Evolutionary conservation across 306 rosid species (phyloP).

Genomic region (Lablab purpureus): DNA sequence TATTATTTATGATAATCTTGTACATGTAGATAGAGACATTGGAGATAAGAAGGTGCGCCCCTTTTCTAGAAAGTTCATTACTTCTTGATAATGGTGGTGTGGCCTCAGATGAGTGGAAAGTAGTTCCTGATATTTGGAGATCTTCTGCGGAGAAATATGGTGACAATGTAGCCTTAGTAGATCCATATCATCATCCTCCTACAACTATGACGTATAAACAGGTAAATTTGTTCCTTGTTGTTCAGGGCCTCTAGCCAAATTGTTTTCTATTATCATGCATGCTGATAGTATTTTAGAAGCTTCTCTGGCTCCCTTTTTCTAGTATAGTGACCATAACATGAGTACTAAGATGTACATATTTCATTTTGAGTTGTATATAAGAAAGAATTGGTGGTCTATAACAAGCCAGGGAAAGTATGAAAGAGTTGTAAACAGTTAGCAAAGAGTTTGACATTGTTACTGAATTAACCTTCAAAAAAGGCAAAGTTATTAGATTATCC

Average conservation of each 20-base stretch:
- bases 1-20: neutral
- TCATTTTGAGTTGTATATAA: too few relatives aligned
- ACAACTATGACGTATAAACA: conserved; percentile 76
- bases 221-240: conserved; percentile 13
- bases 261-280: neutral
- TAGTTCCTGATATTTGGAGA: conserved; percentile 98
- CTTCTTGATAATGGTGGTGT: conserved; percentile 47
- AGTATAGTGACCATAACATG: neutral
- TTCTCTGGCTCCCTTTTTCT: conserved; percentile 18
- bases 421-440: neutral
- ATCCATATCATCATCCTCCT: conserved; percentile 91
- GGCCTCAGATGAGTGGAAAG: conserved; percentile 74
- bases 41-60: conserved; percentile 78
- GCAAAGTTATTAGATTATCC: neutral
- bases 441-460: neutral
- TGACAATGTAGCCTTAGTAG: conserved; percentile 75
- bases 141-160: conserved; percentile 85
- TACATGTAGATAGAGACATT: conserved; percentile 56
- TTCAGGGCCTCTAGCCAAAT: conserved; percentile 13
- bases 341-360: neutral
- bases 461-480: neutral
- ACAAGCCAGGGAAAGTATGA: too few relatives aligned
- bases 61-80: conserved; percentile 74
- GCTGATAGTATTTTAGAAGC: conserved; percentile 28
- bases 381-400: too few relatives aligned